Evolutionary conservation across 164 flowering plant species (phyloP), one percentile per base, ranked within the genome.

Genomic region (Taxillus chinensis): DNA sequence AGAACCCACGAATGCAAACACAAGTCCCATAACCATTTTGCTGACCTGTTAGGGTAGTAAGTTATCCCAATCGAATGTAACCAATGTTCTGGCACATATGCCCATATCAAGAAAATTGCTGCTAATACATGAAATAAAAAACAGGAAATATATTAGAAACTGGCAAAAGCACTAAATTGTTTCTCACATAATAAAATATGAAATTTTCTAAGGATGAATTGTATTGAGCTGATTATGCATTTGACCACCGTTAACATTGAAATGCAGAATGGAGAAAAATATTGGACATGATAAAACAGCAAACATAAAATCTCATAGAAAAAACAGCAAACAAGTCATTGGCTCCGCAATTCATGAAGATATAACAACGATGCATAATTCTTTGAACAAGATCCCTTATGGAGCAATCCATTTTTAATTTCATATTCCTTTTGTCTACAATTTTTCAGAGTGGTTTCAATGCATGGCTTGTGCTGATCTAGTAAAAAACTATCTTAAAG

Each of bases 11-110:
- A 51, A 48, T 6, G 40, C n/a, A 62, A 6, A 15, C 15, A 38
- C 41, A 39, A 54, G 52, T 3, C 15, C 11, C 52, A 11, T 39
- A 39, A 12, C 27, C 5, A 58, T 16, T 57, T 14, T 15, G 60
- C 81, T 67, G 49, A 88, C 93, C 83, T 89, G 89, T 82, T 82
- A 42, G 98, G 96, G 69, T 89, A 92, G 80, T 89, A 86, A 62
- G 67, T 71, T 73, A 92, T 84, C 48, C 98, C 96, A 51, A 84
- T 60, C 49, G 77, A 74, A 70, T 79, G 89, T 61, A 92, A 74
- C 86, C 88, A 89, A 46, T 60, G 71, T 59, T 92, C 91, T 11
- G 98, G 98, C 80, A 81, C 75, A 71, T 89, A 92, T 52, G 96
- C 95, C 98, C 98, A 92, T 57, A 79, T 68, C 54, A 92, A 67